Percentiles rank a stretch among this genome's conserved stretches.
Evolutionary conservation across 129 eudicot species (phyloP).

Genomic region (Flaveria linearis): DNA sequence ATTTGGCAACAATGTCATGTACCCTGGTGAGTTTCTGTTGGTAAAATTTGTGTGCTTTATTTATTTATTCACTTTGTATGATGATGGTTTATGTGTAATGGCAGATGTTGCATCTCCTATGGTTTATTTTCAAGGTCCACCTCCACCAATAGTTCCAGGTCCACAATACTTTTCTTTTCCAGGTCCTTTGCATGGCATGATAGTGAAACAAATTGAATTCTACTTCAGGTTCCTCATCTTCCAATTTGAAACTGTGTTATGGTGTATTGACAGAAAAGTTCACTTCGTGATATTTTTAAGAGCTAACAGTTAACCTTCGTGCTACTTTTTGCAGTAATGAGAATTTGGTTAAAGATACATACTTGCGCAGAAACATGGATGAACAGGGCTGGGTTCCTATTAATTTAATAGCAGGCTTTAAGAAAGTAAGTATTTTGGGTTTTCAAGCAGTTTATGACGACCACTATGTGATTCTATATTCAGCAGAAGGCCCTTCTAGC

Average conservation of each 20-base stretch:
- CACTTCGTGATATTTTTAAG: slow-evolving; percentile 2
- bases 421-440: slow-evolving; percentile 50
- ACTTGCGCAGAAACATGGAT: slow-evolving; percentile 75
- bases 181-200: slow-evolving; percentile 56
- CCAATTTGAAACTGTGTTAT: not conserved
- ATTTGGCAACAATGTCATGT: slow-evolving; percentile 49
- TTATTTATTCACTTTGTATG: not conserved
- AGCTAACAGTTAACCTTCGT: slow-evolving; percentile 24
- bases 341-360: slow-evolving; percentile 69
- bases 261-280: not conserved
- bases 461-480: not conserved
- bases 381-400: slow-evolving; percentile 87
- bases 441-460: not conserved
- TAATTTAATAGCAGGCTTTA: slow-evolving; percentile 71
- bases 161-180: slow-evolving; percentile 40
- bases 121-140: slow-evolving; percentile 51
- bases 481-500: not conserved
- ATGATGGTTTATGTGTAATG: slow-evolving; percentile 21
- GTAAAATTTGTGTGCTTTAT: slow-evolving; percentile 10
- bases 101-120: slow-evolving; percentile 58
- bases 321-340: slow-evolving; percentile 64
- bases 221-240: slow-evolving; percentile 67
- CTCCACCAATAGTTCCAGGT: slow-evolving; percentile 46
- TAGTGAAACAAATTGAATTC: slow-evolving; percentile 78
- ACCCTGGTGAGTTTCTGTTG: slow-evolving; percentile 51